phyloP scores from a whole-genome alignment of 1,139 yeast species.

The Saccharomyces hybrid region DNA sequence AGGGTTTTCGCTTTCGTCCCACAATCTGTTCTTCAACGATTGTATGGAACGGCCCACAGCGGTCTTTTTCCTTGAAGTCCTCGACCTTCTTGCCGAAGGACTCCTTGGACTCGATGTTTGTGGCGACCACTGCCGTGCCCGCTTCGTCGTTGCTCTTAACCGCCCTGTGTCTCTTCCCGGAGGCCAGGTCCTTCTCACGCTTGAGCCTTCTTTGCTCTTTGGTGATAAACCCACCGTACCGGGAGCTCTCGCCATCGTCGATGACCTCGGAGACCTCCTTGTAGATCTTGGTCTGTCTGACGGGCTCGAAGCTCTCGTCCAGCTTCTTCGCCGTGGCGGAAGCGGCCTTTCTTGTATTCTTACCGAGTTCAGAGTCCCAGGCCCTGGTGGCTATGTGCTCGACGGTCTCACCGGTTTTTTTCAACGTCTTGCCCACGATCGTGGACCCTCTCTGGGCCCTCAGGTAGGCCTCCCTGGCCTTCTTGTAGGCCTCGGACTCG shows the following conservation, averaged over 20 bases:
- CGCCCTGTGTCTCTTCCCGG: constrained; percentile 55
- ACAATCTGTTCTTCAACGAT: constrained; percentile 54
- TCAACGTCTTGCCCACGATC: constrained; percentile 76
- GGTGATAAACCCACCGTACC: constrained; percentile 88
- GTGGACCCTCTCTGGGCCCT: constrained; percentile 69
- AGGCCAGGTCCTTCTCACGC: constrained; percentile 59
- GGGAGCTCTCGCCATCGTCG: constrained; percentile 81
- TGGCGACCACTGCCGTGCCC: constrained; percentile 73
- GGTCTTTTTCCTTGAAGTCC: constrained; percentile 58
- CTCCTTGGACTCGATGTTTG: constrained; percentile 71
- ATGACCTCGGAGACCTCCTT: constrained; percentile 83
- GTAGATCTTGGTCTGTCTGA: constrained; percentile 81
- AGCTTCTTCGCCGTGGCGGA: constrained; percentile 72
- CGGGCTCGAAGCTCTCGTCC: constrained; percentile 84
- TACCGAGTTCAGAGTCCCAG: constrained; percentile 94
- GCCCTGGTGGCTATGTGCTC: constrained; percentile 87
- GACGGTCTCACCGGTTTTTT: constrained; percentile 88
- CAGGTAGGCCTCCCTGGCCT: constrained; percentile 88
- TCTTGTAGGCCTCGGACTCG: constrained; percentile 87
- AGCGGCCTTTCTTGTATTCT: constrained; percentile 77
- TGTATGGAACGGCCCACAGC: constrained; percentile 61
- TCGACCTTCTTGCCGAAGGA: constrained; percentile 63
- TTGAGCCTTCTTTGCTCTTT: constrained; percentile 75
- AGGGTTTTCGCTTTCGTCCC: constrained; percentile 96
- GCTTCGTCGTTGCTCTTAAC: constrained; percentile 80